Evolutionary conservation across 768 basidiomycete species (phyloP), one percentile per base, ranked within the genome.

Genomic region (Dictyophora rubrovolvata): DNA sequence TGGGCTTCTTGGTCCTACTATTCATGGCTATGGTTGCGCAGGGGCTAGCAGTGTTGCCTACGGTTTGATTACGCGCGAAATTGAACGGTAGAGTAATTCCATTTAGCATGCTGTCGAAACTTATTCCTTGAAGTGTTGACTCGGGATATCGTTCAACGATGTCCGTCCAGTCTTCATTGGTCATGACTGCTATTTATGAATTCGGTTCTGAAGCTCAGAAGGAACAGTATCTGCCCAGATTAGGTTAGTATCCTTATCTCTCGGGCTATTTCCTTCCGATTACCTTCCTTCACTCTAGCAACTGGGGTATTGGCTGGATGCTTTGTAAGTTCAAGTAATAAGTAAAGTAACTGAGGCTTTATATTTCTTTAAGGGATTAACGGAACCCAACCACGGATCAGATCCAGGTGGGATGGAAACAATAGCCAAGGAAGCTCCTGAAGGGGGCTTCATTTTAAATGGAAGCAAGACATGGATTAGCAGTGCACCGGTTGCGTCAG

Each of bases 341-440:
- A 35, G 35, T 33, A 20, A 2, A 16, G 28, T 10, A 16, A 2
- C 22, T 36, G 28, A 10, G 18, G 18, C 53, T 36, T 54, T 11
- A 3, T 54, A 9, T 22, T 7, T 42, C 35, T 11, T 54, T 3
- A 20, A 95, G 93, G 93, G 94, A 28, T 74, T 97, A 48, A 97
- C 95, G 0, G 95, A 98, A 72, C 91, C 95, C 0, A 93, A 97
- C 65, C 93, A 96, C 67, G 95, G 95, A 21, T 97, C 94, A 1
- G 95, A 98, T 66, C 94, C 94, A 16, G 86, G 85, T n/a, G 84
- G 86, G n/a, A 97, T 98, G 95, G 90, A 94, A 67, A 96, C 95
- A 1, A 85, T 80, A 23, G 95, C 93, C 11, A 83, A 82, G 62
- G 91, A 96, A 69, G 77, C 78, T 0, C 57, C 22, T 22, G 86